Conservation (phyloP, 1,139 yeast species). For the Meyerozyma athensensis region DNA sequence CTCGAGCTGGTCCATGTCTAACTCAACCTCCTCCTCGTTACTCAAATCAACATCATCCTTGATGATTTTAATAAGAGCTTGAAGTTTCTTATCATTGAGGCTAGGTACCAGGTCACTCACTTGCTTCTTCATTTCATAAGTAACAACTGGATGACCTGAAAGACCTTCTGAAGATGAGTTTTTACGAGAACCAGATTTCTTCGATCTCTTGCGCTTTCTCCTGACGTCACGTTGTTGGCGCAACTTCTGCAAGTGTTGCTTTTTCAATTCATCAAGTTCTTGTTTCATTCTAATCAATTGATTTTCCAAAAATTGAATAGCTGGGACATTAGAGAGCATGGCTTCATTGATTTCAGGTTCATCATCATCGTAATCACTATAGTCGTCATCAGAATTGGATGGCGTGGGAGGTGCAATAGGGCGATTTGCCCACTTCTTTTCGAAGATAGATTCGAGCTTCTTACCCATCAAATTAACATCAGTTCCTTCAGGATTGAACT, state of each 20-base stretch:
- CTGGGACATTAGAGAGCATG: slow-evolving; percentile 70
- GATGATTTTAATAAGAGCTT: slow-evolving; percentile 79
- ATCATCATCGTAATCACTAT: slow-evolving; percentile 42
- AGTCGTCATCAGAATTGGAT: slow-evolving; percentile 39
- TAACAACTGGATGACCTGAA: slow-evolving; percentile 43
- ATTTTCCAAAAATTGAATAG: slow-evolving; percentile 82
- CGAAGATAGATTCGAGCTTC: slow-evolving; percentile 77
- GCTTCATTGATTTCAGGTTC: slow-evolving; percentile 71
- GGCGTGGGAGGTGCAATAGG: slow-evolving; percentile 70
- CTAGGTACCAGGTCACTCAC: slow-evolving; percentile 81
- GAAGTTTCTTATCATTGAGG: slow-evolving; percentile 74
- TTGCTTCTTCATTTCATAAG: slow-evolving; percentile 96
- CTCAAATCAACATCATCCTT: slow-evolving; percentile 77
- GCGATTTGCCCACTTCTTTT: slow-evolving; percentile 83
- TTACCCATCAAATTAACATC: slow-evolving; percentile 97
- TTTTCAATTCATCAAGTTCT: slow-evolving; percentile 78
- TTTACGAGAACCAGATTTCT: slow-evolving; percentile 14
- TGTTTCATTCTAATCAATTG: slow-evolving; percentile 82
- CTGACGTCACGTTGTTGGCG: slow-evolving; percentile 40
- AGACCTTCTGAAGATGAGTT: neutral
- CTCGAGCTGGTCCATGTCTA: slow-evolving; percentile 92
- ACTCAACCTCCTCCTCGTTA: slow-evolving; percentile 82
- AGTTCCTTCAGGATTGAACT: slow-evolving; percentile 91
- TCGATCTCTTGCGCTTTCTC: slow-evolving; percentile 46
- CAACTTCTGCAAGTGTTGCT: slow-evolving; percentile 58